Evolutionary conservation across 106 monocot species (phyloP), one percentile per base, ranked within the genome.

Genomic region (Allium fistulosum): DNA sequence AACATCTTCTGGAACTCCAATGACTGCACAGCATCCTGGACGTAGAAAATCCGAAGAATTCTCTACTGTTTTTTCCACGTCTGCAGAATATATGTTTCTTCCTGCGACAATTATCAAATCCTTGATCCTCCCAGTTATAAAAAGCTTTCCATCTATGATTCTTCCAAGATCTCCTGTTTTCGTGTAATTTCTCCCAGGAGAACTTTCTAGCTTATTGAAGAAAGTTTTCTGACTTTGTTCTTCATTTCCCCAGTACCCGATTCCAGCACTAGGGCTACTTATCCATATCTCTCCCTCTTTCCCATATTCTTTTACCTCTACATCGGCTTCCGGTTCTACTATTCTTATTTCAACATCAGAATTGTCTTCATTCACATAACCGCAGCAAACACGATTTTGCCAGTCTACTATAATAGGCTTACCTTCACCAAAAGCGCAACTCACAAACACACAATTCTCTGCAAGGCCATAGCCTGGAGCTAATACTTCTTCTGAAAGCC

Each of bases 391-490:
- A 26, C 83, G 62, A 26, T 73, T 80, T 67, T 84, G 83, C 83
- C 83, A 84, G 50, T 84, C 80, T 76, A 84, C 16, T 1, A 76
- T 60, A n/a, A 84, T 37, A 11, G 83, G 83, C 62, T 72, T 76
- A 17, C 71, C 65, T 80, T 84, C 73, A 53, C 83, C 79, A 56
- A 76, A 84, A 57, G 79, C 83, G 60, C 79, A 84, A 56, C 69
- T 73, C 45, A 84, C 83, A 76, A 66, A 84, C 17, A 84, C 83
- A 60, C 79, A 80, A 17, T 84, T 84, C 76, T 84, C 83, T 49
- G 83, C 83, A 49, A 84, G 61, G n/a, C 83, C 83, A 58, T 80
- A 84, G n/a, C 83, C 83, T 61, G 83, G 83, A 70, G 83, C 83
- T 53, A 80, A 53, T 17, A 80, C 83, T 49, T 66, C 68, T 52